Conservation (phyloP, 1,139 yeast genomes). For the Yamadazyma siamensis region DNA sequence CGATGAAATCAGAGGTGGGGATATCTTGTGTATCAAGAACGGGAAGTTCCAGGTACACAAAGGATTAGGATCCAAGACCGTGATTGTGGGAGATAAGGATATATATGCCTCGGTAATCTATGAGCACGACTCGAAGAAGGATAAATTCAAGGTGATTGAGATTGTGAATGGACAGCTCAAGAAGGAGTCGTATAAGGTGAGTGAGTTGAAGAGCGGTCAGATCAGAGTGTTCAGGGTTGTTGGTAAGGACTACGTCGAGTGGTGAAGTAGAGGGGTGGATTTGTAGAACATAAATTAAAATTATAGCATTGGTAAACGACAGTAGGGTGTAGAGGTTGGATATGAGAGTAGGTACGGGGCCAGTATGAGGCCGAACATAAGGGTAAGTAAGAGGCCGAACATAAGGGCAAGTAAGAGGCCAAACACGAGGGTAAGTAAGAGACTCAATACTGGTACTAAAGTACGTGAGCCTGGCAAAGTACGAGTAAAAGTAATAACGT, state of each 20-base stretch:
- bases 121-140: slow-evolving; percentile 73
- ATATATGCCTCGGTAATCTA: slow-evolving; percentile 44
- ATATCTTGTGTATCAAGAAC: slow-evolving; percentile 68
- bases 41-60: slow-evolving; percentile 74
- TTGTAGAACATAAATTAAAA: too few species aligned
- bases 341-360: too few species aligned
- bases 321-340: too few species aligned
- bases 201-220: slow-evolving; percentile 76
- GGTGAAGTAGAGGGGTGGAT: slow-evolving; percentile 3
- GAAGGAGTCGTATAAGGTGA: slow-evolving; percentile 61
- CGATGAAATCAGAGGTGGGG: slow-evolving; percentile 79
- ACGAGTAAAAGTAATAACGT: too few species aligned
- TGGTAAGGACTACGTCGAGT: slow-evolving; percentile 13
- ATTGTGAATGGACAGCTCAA: slow-evolving; percentile 53
- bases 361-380: too few species aligned
- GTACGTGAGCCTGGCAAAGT: too few species aligned
- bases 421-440: too few species aligned
- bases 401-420: too few species aligned
- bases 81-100: slow-evolving; percentile 39
- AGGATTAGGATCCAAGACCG: slow-evolving; percentile 48
- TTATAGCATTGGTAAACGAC: too few species aligned
- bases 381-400: too few species aligned
- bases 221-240: slow-evolving; percentile 65
- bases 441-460: too few species aligned
- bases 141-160: slow-evolving; percentile 74